phyloP scores from a whole-genome alignment of 2,329 filamentous ascomycete genomes.

The Hymenoscyphus repandus region DNA sequence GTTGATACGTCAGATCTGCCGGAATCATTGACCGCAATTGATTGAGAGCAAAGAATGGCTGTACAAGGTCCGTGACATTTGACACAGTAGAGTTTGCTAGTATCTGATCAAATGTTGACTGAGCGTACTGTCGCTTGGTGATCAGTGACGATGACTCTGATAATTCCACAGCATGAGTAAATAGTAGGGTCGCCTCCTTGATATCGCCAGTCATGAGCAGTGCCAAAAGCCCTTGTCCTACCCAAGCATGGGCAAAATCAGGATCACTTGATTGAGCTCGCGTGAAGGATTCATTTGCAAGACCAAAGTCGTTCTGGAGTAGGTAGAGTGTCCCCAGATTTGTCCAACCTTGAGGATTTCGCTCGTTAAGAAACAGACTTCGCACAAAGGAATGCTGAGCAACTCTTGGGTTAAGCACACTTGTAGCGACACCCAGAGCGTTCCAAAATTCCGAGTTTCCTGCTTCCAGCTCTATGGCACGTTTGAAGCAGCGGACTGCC shows the following conservation, averaged over 20 bases:
- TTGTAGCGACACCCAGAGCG: constrained; percentile 84
- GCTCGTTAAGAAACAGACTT: constrained; percentile 87
- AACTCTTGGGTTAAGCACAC: constrained; percentile 76
- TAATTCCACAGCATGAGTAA: constrained; percentile 93
- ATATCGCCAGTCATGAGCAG: constrained; percentile 62
- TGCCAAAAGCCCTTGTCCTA: constrained; percentile 85
- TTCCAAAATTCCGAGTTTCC: constrained; percentile 98
- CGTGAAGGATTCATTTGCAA: constrained; percentile 89
- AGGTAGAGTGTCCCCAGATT: constrained; percentile 86
- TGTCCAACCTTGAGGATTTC: constrained; percentile 80
- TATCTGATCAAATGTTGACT: constrained; percentile 78
- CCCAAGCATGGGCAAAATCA: constrained; percentile 88
- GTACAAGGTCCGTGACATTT: constrained; percentile 62
- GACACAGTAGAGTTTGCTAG: constrained; percentile 48
- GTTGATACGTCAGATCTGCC: constrained; percentile 65
- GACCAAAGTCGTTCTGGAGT: constrained; percentile 72
- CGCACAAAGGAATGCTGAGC: constrained; percentile 91
- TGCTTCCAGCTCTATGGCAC: constrained; percentile 90
- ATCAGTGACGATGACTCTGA: constrained; percentile 70
- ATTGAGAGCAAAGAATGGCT: constrained; percentile 81
- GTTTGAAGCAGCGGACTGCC: constrained; percentile 86
- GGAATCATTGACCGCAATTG: constrained; percentile 72
- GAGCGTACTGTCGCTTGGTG: constrained; percentile 72
- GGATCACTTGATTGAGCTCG: constrained; percentile 91
- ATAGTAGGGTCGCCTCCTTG: constrained; percentile 75